Evolutionary conservation across 495 filamentous ascomycete species (phyloP).

Genomic region (Penicillium malachiteum): DNA sequence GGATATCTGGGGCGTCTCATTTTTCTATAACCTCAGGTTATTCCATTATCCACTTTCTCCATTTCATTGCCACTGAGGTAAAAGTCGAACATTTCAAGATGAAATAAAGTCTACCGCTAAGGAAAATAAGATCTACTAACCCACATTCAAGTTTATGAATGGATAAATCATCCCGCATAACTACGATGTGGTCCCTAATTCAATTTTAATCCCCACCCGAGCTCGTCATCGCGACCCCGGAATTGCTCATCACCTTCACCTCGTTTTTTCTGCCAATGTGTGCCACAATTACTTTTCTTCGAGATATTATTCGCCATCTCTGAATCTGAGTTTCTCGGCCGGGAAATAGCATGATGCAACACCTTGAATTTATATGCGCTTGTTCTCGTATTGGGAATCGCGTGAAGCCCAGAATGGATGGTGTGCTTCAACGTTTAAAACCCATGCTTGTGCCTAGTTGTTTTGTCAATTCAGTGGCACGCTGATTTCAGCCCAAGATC

Average conservation of each 20-base stretch:
- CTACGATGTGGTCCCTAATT: background rate
- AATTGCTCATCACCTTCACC: background rate
- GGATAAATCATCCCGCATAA: background rate
- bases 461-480: background rate
- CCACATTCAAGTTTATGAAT: too few relatives aligned
- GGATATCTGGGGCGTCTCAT: too few relatives aligned
- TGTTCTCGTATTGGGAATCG: background rate
- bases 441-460: background rate
- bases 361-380: background rate
- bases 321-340: background rate
- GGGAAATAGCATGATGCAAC: constrained; percentile 1
- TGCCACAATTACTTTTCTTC: background rate
- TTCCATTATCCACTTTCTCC: too few relatives aligned
- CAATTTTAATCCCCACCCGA: constrained; percentile 3
- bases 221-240: constrained; percentile 5
- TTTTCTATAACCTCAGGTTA: too few relatives aligned
- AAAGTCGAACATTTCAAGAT: too few relatives aligned
- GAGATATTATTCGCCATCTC: background rate
- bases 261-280: background rate
- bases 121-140: too few relatives aligned
- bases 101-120: too few relatives aligned
- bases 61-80: too few relatives aligned
- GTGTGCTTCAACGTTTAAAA: background rate
- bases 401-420: background rate
- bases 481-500: background rate